Conservation (phyloP, 2,329 filamentous ascomycete genomes). For the Alternaria arborescens region DNA sequence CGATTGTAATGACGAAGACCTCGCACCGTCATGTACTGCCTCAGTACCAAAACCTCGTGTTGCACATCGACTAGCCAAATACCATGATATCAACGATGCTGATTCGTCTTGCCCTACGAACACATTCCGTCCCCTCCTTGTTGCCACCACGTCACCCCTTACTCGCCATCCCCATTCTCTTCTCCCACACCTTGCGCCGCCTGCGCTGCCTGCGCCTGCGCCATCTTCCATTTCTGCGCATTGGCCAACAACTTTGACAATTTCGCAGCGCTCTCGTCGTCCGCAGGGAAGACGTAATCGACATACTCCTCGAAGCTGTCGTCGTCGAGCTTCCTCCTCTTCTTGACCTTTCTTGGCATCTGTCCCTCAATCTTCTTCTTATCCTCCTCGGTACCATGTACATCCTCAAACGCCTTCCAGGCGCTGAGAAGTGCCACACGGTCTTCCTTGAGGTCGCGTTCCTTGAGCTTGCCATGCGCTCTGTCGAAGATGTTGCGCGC, state of each 20-base stretch:
- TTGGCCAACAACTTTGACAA: slow-evolving; percentile 83
- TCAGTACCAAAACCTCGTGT: too few species aligned
- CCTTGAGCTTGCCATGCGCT: slow-evolving; percentile 86
- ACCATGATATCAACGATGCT: too few species aligned
- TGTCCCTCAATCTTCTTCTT: slow-evolving; percentile 85
- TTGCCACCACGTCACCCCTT: neutral
- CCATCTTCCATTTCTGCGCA: slow-evolving; percentile 88
- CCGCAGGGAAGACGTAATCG: slow-evolving; percentile 96
- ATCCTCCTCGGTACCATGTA: slow-evolving; percentile 78
- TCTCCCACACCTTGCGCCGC: slow-evolving; percentile 17
- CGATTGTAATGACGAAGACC: too few species aligned
- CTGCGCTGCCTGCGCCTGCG: slow-evolving; percentile 31
- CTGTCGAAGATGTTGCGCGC: slow-evolving; percentile 86
- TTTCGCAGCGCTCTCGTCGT: slow-evolving; percentile 86
- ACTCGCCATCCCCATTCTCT: slow-evolving; percentile 3
- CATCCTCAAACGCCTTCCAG: slow-evolving; percentile 91
- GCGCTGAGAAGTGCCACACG: slow-evolving; percentile 89
- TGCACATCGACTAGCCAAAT: too few species aligned
- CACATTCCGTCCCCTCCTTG: fast-evolving
- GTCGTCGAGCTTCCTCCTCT: slow-evolving; percentile 88
- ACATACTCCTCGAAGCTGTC: slow-evolving; percentile 96
- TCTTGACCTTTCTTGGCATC: slow-evolving; percentile 94
- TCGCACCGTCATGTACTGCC: too few species aligned
- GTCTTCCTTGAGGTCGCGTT: slow-evolving; percentile 90
- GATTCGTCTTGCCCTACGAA: fast-evolving